Base-by-base conservation (phyloP, 768 basidiomycete species). In the Mycena pura region DNA sequence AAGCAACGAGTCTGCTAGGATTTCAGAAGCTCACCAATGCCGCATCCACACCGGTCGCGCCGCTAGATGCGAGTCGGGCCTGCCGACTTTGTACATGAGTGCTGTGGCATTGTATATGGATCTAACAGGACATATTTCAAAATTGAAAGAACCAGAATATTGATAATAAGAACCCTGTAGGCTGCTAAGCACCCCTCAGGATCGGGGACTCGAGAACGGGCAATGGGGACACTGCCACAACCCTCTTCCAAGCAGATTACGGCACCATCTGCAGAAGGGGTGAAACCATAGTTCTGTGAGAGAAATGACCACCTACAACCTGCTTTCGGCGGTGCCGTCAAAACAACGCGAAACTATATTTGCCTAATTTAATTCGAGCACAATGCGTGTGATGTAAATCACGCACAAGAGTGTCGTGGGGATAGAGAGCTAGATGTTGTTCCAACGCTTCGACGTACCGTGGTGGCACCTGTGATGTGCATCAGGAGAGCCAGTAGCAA, bases 231-330 rank as follows among this genome's bases (percentile, higher is more conserved):
- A 40, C 34, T 47, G 21, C 75, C 66, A 66, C 85, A 86, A 7
- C 77, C 78, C n/a, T 74, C 65, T 68, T 85, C 82, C n/a, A 82
- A 69, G 60, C 85, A 86, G 8, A 70, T 74, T 17, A 81, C 68
- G 17, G 62, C 60, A 19, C 83, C 84, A 65, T 71, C 84, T 86
- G 49, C 44, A 40, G 4, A 49, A 25, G 53, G 46, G 57, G 43
- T 63, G 27, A 48, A 52, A 48, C 24, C 5, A 11, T 6, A 21
- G 38, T 54, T 57, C 38, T 47, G 46, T 31, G 50, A 54, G 39
- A 53, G 64, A 50, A 34, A 31, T 17, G 36, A 6, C 38, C 43
- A 59, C 66, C 10, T 17, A 68, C 67, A 65, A 55, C 67, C 67
- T 46, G 11, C 47, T 49, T 38, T 21, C 17, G 36, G 60, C 38